These are phyloP conservation scores for Neurospora sp. DNA, from an alignment of 495 filamentous ascomycete genomes.

Conservation along the genomic window DNA sequence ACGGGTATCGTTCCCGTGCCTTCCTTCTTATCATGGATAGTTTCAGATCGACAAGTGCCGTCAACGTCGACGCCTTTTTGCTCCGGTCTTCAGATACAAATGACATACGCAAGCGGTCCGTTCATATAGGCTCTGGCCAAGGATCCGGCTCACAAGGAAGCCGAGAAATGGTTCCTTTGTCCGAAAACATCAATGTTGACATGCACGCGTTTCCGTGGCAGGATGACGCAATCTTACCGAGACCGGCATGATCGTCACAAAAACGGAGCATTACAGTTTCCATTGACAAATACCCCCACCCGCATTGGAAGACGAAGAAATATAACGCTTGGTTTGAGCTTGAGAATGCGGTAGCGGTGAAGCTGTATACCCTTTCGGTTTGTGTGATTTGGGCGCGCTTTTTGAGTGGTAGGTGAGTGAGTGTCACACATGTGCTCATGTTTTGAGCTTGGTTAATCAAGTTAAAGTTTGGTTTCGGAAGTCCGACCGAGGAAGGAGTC, in stretches of 20 bases:
- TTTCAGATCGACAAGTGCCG: not conserved
- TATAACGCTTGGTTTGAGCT: not conserved
- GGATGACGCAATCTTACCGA: not conserved
- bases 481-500: not conserved
- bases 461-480: not conserved
- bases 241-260: not conserved
- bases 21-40: not conserved
- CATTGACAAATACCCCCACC: not conserved
- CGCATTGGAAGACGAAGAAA: not conserved
- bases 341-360: not conserved
- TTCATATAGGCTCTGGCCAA: not conserved
- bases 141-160: not conserved
- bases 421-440: not conserved
- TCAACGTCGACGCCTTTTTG: not conserved
- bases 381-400: not conserved
- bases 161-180: not conserved
- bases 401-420: not conserved
- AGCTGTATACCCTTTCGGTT: not conserved
- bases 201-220: not conserved
- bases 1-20: not conserved
- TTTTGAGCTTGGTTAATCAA: not conserved
- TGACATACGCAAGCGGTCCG: not conserved
- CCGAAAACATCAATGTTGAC: not conserved
- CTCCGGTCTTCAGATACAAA: not conserved
- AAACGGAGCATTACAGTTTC: not conserved